Base-by-base conservation (phyloP, 2,329 filamentous ascomycete species). In the Hirsutella rhossiliensis region DNA sequence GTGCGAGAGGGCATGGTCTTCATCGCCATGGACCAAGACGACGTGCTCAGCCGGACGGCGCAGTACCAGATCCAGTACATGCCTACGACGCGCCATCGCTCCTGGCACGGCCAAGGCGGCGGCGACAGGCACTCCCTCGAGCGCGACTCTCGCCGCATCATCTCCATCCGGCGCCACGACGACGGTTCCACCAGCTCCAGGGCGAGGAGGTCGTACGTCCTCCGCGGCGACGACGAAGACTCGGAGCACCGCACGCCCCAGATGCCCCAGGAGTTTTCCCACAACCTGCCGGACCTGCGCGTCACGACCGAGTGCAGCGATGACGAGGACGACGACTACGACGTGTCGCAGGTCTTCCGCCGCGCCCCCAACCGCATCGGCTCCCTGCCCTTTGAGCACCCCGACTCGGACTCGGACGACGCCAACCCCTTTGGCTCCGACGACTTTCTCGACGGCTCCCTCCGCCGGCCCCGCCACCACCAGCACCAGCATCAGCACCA, bases 1-100 rank as follows among this genome's bases (percentile, higher is more conserved):
- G 82, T 95, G 43, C 82, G 90, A 62, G 85, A 94, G 72, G 90
- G 92, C 38, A 82, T 96, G 74, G 77, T 97, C 1, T 96, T 96
- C 57, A 75, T 97, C 27, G 78, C 86, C 39, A 95, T 96, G 89
- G 76, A 80, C 36, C 76, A 81, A 32, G 80, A 94, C 52, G 82
- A 92, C 47, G 67, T 92, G 1, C 65, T 92, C 38, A 75, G 71
- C 18, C 75, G 82, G 46, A 92, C 87, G 11, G 75, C 83, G 7
- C 74, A 80, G 47, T 90, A 90, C 58, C 78, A 86, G 51, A 81
- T 90, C 23, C 77, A 82, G 52, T 87, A 84, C 54, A 62, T 67
- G 19, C 51, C 53, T 11, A 47, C 46, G 12, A 34, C 47, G n/a
- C 50, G 47, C 18, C 50, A 51, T 9, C 48, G 55, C 29, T 38